Conservation (phyloP, 169 alveolate genomes). For the Miamiensis avidus region DNA sequence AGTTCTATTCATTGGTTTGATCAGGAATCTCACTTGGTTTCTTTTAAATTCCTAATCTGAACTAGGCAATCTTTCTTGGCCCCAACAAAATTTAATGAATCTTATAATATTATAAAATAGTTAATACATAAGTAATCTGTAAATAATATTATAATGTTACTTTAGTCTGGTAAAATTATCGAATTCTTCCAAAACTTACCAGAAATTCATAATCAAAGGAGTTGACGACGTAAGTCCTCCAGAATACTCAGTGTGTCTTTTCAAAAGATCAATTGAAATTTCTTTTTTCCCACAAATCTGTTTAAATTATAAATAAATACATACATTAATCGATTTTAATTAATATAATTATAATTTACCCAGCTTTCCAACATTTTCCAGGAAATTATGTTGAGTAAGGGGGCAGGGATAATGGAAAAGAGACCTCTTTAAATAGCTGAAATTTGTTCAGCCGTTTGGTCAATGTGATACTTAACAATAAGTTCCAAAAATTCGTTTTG, state of each 20-base stretch:
- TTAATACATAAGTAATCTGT: too few relatives aligned
- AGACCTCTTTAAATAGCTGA: slow-evolving; percentile 80
- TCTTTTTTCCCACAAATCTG: slow-evolving; percentile 76
- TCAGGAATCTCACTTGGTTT: slow-evolving; percentile 80
- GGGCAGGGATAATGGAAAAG: slow-evolving; percentile 74
- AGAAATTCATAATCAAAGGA: slow-evolving; percentile 74
- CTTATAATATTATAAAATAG: slow-evolving; percentile 24
- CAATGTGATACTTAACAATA: too few relatives aligned
- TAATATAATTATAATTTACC: slow-evolving; percentile 37
- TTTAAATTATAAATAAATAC: too few relatives aligned
- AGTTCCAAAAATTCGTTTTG: too few relatives aligned
- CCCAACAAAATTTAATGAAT: slow-evolving; percentile 89
- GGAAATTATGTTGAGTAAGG: slow-evolving; percentile 77
- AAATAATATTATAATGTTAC: neutral
- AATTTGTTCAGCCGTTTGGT: slow-evolving; percentile 72
- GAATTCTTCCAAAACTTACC: slow-evolving; percentile 82
- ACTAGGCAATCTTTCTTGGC: slow-evolving; percentile 87
- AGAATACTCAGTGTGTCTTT: slow-evolving; percentile 81
- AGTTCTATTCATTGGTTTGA: slow-evolving; percentile 69
- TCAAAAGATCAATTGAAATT: slow-evolving; percentile 80
- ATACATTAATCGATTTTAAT: too few relatives aligned
- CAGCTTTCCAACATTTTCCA: slow-evolving; percentile 76
- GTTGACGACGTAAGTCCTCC: slow-evolving; percentile 69
- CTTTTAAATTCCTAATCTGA: slow-evolving; percentile 87
- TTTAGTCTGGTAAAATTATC: slow-evolving; percentile 40